These are phyloP conservation scores for Metschnikowia gelsemii DNA, from an alignment of 805 yeast species.

Conservation along the genomic window DNA sequence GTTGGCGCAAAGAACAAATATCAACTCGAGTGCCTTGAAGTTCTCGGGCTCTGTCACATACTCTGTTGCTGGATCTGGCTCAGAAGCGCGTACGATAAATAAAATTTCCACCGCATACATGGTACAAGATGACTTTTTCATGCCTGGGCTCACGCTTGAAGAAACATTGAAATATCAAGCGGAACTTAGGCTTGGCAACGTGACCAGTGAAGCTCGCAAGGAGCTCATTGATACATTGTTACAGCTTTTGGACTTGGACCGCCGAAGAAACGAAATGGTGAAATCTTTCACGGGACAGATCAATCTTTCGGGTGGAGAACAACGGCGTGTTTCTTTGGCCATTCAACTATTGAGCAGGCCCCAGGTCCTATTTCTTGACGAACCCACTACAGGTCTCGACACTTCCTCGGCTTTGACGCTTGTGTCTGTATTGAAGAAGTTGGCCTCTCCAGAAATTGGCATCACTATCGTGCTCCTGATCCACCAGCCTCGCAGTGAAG, in stretches of 20 bases:
- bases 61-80: conserved; percentile 9
- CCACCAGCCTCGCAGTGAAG: conserved; percentile 84
- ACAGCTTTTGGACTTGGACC: conserved; percentile 62
- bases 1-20: conserved; percentile 51
- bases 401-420: conserved; percentile 70
- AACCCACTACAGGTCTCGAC: conserved; percentile 87
- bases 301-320: conserved; percentile 84
- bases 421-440: conserved; percentile 56
- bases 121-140: conserved; percentile 70
- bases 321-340: conserved; percentile 72
- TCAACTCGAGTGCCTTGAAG: conserved; percentile 39
- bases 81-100: conserved; percentile 12
- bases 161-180: conserved; percentile 74
- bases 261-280: conserved; percentile 58
- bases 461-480: conserved; percentile 73
- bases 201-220: conserved; percentile 44
- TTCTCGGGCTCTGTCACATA: conserved; percentile 46
- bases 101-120: conserved; percentile 55
- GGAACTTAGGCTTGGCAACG: conserved; percentile 58
- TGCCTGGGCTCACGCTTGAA: conserved; percentile 68
- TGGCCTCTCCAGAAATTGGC: conserved; percentile 49
- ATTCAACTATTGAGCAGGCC: conserved; percentile 77
- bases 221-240: conserved; percentile 59
- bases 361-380: conserved; percentile 73
- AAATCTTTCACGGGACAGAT: conserved; percentile 49